Evolutionary conservation across 768 basidiomycete species (phyloP).

Genomic region (Pleurotus ostreatus): DNA sequence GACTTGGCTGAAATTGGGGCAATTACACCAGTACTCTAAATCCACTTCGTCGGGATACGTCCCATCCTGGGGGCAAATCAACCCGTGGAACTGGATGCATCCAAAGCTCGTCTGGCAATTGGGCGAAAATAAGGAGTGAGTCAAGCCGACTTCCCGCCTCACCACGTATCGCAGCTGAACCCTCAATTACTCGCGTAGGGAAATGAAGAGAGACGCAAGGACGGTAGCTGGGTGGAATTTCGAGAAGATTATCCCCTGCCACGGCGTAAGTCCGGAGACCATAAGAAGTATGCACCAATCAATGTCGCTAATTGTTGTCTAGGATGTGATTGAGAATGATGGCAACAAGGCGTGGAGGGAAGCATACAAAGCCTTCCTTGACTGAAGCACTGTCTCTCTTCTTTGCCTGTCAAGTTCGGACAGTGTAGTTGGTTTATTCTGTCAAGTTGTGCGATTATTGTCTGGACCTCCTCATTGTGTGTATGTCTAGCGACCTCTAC

Average conservation of each 20-base stretch:
- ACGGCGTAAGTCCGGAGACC: slow-evolving; percentile 34
- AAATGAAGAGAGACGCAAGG: slow-evolving; percentile 61
- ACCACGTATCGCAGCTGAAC: not conserved
- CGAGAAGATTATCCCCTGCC: slow-evolving; percentile 70
- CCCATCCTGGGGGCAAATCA: slow-evolving; percentile 24
- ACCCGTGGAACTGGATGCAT: slow-evolving; percentile 33
- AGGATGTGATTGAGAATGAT: slow-evolving; percentile 60
- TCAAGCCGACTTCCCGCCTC: slow-evolving; percentile 4
- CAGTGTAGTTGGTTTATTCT: too few species aligned
- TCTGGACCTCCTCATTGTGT: too few species aligned
- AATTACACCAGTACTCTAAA: slow-evolving; percentile 33
- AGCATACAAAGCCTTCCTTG: slow-evolving; percentile 30
- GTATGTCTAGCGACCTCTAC: too few species aligned
- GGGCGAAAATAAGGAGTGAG: slow-evolving; percentile 36
- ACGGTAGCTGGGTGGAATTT: slow-evolving; percentile 73
- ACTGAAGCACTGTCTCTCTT: not conserved
- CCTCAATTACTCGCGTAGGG: slow-evolving; percentile 21
- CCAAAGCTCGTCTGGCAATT: slow-evolving; percentile 27
- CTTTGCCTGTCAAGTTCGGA: too few species aligned
- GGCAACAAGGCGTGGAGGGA: slow-evolving; percentile 54
- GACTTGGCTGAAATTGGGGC: too few species aligned
- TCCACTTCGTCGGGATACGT: slow-evolving; percentile 20
- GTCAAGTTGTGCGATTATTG: too few species aligned
- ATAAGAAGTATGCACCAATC: not conserved
- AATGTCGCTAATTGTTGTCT: slow-evolving; percentile 4